A percentile compares a stretch with the other conserved stretches of the same genome.
Conservation (phyloP, 768 basidiomycete species). For the Termitomyces sp. region DNA sequence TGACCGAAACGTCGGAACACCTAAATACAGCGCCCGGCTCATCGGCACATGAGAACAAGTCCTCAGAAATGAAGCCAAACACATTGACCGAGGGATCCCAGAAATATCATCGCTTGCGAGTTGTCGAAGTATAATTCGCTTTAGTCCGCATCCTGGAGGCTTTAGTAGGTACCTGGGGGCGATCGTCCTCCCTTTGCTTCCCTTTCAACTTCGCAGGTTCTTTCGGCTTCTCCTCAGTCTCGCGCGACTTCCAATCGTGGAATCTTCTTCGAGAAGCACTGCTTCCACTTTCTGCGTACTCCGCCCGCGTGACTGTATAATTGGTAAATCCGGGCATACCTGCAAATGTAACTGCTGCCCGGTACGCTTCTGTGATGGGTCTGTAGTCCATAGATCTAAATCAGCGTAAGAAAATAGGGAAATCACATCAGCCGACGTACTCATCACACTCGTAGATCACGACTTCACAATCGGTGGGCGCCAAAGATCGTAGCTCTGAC, state of each 20-base stretch:
- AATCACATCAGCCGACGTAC: slow-evolving; percentile 44
- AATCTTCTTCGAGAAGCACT: slow-evolving; percentile 76
- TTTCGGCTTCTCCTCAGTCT: slow-evolving; percentile 30
- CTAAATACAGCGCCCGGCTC: background rate
- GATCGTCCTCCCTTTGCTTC: slow-evolving; percentile 33
- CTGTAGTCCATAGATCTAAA: slow-evolving; percentile 30
- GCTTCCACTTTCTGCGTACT: slow-evolving; percentile 84
- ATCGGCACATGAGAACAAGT: background rate
- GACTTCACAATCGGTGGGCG: slow-evolving; percentile 80
- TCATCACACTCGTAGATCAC: slow-evolving; percentile 66
- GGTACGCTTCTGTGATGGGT: slow-evolving; percentile 65
- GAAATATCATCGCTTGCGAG: slow-evolving; percentile 16
- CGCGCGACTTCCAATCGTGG: slow-evolving; percentile 50
- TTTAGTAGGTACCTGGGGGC: slow-evolving; percentile 20
- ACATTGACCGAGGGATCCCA: background rate
- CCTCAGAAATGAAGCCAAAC: background rate
- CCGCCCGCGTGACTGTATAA: slow-evolving; percentile 66
- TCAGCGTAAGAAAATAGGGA: slow-evolving; percentile 9
- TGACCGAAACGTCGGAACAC: background rate
- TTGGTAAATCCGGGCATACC: slow-evolving; percentile 46
- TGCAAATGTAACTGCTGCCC: slow-evolving; percentile 57
- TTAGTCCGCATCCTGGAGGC: slow-evolving; percentile 18
- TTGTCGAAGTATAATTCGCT: slow-evolving; percentile 10
- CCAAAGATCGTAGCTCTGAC: slow-evolving; percentile 72
- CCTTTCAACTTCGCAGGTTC: slow-evolving; percentile 27